phyloP scores from a whole-genome alignment of 225 moss, liverwort and hornwort genomes.

The Bryoerythrophyllum caledonicum region DNA sequence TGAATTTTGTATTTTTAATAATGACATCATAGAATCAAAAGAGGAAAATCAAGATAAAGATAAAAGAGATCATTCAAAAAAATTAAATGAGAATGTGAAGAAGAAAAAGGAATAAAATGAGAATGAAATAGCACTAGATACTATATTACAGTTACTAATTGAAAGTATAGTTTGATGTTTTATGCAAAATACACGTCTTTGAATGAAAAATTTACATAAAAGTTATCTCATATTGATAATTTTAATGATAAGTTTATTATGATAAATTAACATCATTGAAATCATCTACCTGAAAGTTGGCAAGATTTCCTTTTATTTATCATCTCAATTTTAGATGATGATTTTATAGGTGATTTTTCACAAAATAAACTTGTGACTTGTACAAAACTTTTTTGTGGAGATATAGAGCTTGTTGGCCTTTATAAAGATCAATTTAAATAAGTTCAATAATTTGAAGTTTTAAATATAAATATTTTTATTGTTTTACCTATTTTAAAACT shows the following conservation, averaged over 20 bases:
- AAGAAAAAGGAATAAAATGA: background rate
- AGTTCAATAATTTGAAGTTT: accelerated
- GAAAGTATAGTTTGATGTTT: background rate
- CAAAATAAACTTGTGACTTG: background rate
- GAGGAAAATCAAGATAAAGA: background rate
- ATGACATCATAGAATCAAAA: background rate
- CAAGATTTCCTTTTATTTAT: background rate
- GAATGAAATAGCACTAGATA: background rate
- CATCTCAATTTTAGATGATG: background rate
- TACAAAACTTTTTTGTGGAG: background rate
- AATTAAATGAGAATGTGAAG: background rate
- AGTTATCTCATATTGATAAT: background rate
- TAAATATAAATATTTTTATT: too few species aligned
- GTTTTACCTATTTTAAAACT: background rate
- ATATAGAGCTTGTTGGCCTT: constrained; percentile 19
- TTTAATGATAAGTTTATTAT: background rate
- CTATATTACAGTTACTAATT: background rate
- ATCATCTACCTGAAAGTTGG: background rate
- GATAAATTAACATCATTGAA: background rate
- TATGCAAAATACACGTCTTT: background rate
- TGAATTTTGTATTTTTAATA: background rate
- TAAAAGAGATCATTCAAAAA: background rate
- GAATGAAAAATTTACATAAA: accelerated
- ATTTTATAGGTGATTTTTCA: background rate
- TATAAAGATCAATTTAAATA: background rate